Evolutionary conservation across 1,284 basidiomycete species (phyloP).

Genomic region (Trametes polyzona): DNA sequence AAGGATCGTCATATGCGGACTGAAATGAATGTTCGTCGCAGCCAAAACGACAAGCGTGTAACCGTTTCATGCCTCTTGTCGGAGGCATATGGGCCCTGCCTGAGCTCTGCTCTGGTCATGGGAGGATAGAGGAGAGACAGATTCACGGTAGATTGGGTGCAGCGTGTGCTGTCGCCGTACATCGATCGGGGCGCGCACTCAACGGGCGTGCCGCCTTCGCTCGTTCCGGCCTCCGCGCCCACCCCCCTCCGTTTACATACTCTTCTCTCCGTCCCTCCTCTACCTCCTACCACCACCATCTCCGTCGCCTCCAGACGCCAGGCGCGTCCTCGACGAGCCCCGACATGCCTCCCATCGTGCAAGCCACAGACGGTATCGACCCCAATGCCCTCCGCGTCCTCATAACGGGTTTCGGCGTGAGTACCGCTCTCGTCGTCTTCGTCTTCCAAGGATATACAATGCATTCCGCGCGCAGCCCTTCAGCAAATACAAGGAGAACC

Average conservation of each 20-base stretch:
- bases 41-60: constrained; percentile 7
- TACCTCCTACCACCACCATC: background rate
- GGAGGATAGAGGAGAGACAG: background rate
- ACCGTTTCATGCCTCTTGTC: background rate
- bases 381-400: constrained; percentile 49
- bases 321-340: background rate
- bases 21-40: constrained; percentile 1
- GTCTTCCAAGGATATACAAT: background rate
- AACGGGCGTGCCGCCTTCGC: background rate
- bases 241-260: constrained; percentile 5
- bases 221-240: constrained; percentile 6
- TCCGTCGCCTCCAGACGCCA: background rate
- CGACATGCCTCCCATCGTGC: constrained; percentile 21
- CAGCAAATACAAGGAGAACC: constrained; percentile 55
- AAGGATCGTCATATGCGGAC: background rate
- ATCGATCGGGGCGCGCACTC: constrained; percentile 3
- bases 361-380: constrained; percentile 24
- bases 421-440: constrained; percentile 30
- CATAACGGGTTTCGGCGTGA: constrained; percentile 64
- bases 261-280: background rate
- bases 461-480: constrained; percentile 50
- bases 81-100: no score
- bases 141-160: background rate
- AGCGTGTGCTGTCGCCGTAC: background rate
- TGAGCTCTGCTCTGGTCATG: background rate